phyloP scores from a whole-genome alignment of 2,329 filamentous ascomycete genomes.

The Chalaropsis thielavioides region DNA sequence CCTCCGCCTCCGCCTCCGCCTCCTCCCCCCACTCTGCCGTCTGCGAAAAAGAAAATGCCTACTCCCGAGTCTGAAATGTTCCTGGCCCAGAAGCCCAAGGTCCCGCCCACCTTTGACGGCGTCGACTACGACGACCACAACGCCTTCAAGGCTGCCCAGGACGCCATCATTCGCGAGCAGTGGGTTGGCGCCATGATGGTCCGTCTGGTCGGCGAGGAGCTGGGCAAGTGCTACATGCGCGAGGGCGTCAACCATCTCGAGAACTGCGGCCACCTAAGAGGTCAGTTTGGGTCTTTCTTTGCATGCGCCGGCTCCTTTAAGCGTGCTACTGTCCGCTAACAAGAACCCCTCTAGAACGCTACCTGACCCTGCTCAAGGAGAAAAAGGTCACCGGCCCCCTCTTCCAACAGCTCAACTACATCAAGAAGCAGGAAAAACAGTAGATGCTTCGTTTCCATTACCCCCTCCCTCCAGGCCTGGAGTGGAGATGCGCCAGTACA shows the following conservation, averaged over 20 bases:
- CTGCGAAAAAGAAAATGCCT: slow-evolving; percentile 48
- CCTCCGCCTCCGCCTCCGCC: background rate
- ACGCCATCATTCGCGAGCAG: slow-evolving; percentile 70
- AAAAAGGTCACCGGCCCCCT: slow-evolving; percentile 66
- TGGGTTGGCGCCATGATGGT: slow-evolving; percentile 88
- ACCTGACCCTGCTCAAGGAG: slow-evolving; percentile 62
- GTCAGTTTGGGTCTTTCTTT: slow-evolving; percentile 35
- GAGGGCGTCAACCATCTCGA: slow-evolving; percentile 80
- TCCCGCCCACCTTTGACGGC: slow-evolving; percentile 70
- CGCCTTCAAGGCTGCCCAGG: slow-evolving; percentile 67
- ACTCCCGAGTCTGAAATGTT: slow-evolving; percentile 72
- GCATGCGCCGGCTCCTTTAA: background rate
- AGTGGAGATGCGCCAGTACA: slow-evolving; percentile 8
- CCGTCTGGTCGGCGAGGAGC: slow-evolving; percentile 63
- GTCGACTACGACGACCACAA: slow-evolving; percentile 76
- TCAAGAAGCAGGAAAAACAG: slow-evolving; percentile 35
- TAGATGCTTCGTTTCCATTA: slow-evolving; percentile 1
- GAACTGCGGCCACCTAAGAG: slow-evolving; percentile 70
- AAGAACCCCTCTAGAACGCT: slow-evolving; percentile 45
- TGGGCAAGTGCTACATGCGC: slow-evolving; percentile 71
- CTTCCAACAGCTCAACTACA: slow-evolving; percentile 66
- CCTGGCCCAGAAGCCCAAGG: slow-evolving; percentile 69
- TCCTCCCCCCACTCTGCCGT: background rate
- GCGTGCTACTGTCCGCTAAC: slow-evolving; percentile 10
- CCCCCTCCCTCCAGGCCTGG: background rate